Evolutionary conservation across 202 grass and related monocot genomes (phyloP), one percentile per base, ranked within the genome.

Genomic region (Schoenoplectus tabernaemontani): DNA sequence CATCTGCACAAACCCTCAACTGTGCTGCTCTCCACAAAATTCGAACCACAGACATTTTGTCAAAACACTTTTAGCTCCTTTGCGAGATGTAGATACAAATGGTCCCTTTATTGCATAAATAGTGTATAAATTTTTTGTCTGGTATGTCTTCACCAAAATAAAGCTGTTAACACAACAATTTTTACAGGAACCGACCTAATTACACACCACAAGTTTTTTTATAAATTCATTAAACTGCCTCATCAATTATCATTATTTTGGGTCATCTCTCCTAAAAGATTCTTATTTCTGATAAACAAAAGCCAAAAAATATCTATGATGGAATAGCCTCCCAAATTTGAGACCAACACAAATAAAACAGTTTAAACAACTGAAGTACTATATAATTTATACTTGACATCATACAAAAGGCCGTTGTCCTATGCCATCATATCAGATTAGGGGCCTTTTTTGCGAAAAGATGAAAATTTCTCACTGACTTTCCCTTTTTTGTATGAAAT

Each of bases 1-100:
- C 94, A 80, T 93, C 94, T 19, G 94, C 94, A 79, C 91, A 97
- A 43, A 93, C 71, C 80, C 91, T 83, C 79, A 93, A 13, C 41
- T 64, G 47, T 75, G 91, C 91, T 97, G 94, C 80, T 42, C 62
- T 78, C 61, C 12, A 75, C 36, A 36, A 10, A 81, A 80, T 75
- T 20, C n/a, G 51, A 34, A 73, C 4, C n/a, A 56, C 13, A 73
- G 1, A 50, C 53, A 53, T 22, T 32, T 74, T 17, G 7, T 75
- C 47, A 75, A 56, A 20, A 54, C 7, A 36, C 46, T 74, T 53
- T 13, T 51, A 51, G 1, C 69, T 34, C 26, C 1, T 48, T 50
- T 5, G 39, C 20, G n/a, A 24, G 9, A 70, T 23, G n/a, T 24
- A 70, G 24, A 46, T 9, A 70, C 10, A 43, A 70, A 46, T 8